A percentile compares a stretch with the other conserved stretches of the same genome.
These are phyloP conservation scores for Fraxinus ornus DNA, from an alignment of 305 asterid genomes.

Conservation along the genomic window DNA sequence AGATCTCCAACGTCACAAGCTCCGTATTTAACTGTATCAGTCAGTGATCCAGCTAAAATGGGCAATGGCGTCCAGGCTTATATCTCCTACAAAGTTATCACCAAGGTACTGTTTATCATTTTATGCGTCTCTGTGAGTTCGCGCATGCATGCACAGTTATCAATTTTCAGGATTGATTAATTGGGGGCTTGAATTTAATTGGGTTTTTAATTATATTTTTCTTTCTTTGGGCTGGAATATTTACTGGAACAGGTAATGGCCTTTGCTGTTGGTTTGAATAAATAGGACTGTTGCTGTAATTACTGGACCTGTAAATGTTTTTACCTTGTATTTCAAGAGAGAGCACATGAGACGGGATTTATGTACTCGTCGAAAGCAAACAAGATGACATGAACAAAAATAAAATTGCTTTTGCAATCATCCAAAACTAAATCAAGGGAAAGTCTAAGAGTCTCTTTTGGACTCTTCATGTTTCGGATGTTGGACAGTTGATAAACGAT, in stretches of 20 bases:
- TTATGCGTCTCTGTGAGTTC: not conserved
- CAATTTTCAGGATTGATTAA: constrained; percentile 11
- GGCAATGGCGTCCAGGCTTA: constrained; percentile 98
- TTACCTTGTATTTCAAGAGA: not conserved
- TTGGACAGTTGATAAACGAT: not conserved
- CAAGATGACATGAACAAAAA: not conserved
- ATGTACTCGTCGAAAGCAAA: not conserved
- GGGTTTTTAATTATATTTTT: constrained; percentile 10
- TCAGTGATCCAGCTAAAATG: constrained; percentile 97
- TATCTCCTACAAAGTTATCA: constrained; percentile 90
- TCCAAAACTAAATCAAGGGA: constrained; percentile 11
- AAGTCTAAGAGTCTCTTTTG: not conserved
- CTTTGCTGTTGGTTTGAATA: constrained; percentile 12
- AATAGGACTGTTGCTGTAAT: constrained; percentile 1
- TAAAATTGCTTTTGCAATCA: not conserved
- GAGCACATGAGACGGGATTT: not conserved
- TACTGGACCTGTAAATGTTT: not conserved
- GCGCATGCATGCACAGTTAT: not conserved
- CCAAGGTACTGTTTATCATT: constrained; percentile 50
- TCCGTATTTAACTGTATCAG: constrained; percentile 70
- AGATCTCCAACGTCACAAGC: constrained; percentile 74
- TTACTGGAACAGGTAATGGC: constrained; percentile 1
- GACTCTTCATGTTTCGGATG: constrained; percentile 3
- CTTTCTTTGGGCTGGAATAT: constrained; percentile 14
- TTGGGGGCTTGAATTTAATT: constrained; percentile 5